A percentile compares a stretch with the other conserved stretches of the same genome.
Conservation (phyloP, 2,329 filamentous ascomycete species). For the Ophiostoma sp. region DNA sequence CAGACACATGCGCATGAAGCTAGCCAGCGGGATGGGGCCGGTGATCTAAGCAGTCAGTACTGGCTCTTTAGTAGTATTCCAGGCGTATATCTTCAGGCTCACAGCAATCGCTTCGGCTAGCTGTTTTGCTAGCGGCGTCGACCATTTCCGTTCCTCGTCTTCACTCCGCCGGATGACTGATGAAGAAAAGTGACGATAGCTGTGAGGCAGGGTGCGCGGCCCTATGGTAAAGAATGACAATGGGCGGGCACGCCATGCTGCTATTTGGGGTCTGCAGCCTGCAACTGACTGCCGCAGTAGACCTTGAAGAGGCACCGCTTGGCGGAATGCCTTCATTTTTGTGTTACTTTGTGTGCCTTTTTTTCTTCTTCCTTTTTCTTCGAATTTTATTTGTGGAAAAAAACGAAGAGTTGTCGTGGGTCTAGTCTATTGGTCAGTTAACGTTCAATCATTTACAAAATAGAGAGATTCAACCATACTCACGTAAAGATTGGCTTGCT, state of each 20-base stretch:
- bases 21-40: slow-evolving; percentile 83
- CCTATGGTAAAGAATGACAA: background rate
- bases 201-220: background rate
- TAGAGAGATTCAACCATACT: background rate
- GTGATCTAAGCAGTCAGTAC: slow-evolving; percentile 48
- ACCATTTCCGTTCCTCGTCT: slow-evolving; percentile 62
- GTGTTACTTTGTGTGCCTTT: background rate
- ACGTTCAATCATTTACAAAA: background rate
- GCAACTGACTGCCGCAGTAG: slow-evolving; percentile 20
- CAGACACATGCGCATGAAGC: slow-evolving; percentile 98
- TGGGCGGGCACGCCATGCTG: background rate
- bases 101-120: slow-evolving; percentile 71
- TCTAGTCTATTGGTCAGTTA: background rate
- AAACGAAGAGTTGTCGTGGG: background rate
- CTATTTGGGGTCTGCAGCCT: slow-evolving; percentile 23
- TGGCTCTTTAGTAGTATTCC: too few relatives aligned
- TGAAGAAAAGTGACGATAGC: slow-evolving; percentile 29
- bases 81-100: background rate
- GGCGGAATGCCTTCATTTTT: slow-evolving; percentile 15
- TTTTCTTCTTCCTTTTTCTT: background rate
- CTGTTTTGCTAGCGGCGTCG: slow-evolving; percentile 83
- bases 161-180: slow-evolving; percentile 27
- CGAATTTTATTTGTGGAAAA: background rate
- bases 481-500: background rate
- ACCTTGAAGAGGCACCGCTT: slow-evolving; percentile 13